phyloP scores from a whole-genome alignment of 2,329 filamentous ascomycete genomes.

The Calonectria pseudoreteaudii region DNA sequence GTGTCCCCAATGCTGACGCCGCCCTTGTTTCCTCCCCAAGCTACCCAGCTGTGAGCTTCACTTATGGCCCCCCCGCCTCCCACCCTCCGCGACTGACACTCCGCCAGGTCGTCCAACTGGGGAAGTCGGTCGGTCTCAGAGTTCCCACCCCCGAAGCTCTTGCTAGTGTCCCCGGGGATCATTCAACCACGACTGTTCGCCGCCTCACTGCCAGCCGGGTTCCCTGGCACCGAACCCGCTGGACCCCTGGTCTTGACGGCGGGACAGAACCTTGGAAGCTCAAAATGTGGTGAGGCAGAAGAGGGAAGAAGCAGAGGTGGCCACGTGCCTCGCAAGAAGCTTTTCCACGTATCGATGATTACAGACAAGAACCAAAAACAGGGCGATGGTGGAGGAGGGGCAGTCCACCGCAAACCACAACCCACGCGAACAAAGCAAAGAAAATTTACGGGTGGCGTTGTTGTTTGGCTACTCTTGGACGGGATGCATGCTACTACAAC shows the following conservation, averaged over 20 bases:
- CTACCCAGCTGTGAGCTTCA: background rate
- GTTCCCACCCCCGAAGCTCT: constrained; percentile 4
- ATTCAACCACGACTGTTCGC: background rate
- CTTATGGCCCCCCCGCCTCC: background rate
- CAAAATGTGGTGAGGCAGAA: background rate
- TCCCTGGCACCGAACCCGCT: background rate
- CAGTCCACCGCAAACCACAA: background rate
- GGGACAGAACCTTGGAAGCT: constrained; percentile 10
- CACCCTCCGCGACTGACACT: background rate
- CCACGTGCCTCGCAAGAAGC: constrained; percentile 11
- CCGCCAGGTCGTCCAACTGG: background rate
- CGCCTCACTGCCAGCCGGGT: constrained; percentile 1
- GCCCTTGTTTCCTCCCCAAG: constrained; percentile 2
- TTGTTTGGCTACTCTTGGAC: background rate
- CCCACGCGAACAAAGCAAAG: background rate
- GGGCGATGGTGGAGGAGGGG: background rate
- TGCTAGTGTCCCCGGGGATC: background rate
- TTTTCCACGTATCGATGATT: background rate
- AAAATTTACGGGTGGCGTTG: constrained; percentile 6
- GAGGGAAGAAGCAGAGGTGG: background rate
- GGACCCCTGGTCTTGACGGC: background rate
- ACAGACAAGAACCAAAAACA: background rate
- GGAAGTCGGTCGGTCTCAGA: constrained; percentile 9
- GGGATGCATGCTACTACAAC: background rate
- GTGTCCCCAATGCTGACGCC: constrained; percentile 6